A percentile compares a stretch with the other conserved stretches of the same genome.
These are phyloP conservation scores for Lignosus rhinocerotis DNA, from an alignment of 1,284 basidiomycete species.

Conservation along the genomic window DNA sequence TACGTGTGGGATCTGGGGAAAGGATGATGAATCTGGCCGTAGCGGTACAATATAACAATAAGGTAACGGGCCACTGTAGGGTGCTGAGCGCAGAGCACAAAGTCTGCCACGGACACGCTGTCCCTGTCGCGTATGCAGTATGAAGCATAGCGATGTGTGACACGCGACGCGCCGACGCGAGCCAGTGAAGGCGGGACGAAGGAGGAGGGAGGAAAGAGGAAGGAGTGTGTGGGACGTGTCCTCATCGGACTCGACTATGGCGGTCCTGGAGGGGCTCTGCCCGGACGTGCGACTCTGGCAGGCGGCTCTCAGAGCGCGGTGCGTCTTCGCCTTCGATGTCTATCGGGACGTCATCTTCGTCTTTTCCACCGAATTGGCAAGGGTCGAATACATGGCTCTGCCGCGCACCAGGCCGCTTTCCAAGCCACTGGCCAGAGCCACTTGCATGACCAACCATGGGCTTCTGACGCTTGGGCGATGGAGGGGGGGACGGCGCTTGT, in stretches of 20 bases:
- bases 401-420: conserved; percentile 7
- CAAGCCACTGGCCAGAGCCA: conserved; percentile 4
- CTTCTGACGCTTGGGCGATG: conserved; percentile 1
- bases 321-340: neutral
- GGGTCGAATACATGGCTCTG: no score
- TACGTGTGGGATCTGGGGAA: neutral
- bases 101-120: neutral
- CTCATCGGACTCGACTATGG: conserved; percentile 6
- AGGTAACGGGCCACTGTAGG: neutral
- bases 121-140: neutral
- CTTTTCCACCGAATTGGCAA: neutral
- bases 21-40: neutral
- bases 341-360: neutral
- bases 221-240: neutral
- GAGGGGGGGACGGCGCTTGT: conserved; percentile 5
- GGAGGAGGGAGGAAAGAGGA: neutral
- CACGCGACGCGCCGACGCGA: neutral
- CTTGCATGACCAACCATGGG: neutral
- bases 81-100: neutral
- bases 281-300: conserved; percentile 10
- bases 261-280: neutral
- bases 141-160: neutral
- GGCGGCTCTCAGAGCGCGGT: neutral
- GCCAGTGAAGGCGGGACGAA: no score
- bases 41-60: neutral